Percentiles rank a stretch among this genome's conserved stretches.
These are phyloP conservation scores for Malassezia pachydermatis DNA, from an alignment of 1,284 basidiomycete genomes.

Conservation along the genomic window DNA sequence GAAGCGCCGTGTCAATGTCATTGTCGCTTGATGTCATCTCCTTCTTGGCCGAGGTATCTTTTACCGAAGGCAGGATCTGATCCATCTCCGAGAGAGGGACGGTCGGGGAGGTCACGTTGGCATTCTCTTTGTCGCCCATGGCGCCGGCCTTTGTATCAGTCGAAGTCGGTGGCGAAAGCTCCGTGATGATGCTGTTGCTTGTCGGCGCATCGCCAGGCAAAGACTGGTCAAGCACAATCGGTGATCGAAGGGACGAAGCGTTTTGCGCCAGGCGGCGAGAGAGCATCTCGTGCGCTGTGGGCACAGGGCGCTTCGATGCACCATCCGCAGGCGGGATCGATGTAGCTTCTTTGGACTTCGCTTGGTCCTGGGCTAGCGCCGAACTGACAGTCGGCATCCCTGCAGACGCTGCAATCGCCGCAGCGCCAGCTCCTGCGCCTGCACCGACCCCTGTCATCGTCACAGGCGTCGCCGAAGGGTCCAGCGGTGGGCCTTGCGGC, in stretches of 20 bases:
- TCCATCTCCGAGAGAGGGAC: no score
- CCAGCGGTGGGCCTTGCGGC: no score
- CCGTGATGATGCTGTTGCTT: no score
- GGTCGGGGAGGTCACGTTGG: no score
- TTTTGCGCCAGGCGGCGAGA: background rate
- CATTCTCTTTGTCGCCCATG: no score
- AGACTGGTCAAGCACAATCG: constrained; percentile 7
- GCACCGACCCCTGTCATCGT: background rate
- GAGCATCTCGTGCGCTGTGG: background rate
- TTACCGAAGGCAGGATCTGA: background rate
- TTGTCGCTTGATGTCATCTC: background rate
- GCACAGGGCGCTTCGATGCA: background rate
- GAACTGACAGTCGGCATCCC: background rate
- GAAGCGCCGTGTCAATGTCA: no score
- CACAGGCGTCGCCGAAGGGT: background rate
- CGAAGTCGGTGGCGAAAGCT: no score
- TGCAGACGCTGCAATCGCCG: background rate
- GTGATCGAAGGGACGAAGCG: constrained; percentile 12
- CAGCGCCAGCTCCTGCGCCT: background rate
- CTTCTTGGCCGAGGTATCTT: background rate
- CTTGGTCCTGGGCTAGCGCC: no score
- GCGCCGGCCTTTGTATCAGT: no score
- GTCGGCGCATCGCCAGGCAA: no score
- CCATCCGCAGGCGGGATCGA: background rate
- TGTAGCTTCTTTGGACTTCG: no score